These are phyloP conservation scores for Prunus padus DNA, from an alignment of 306 rosid species.

Conservation along the genomic window DNA sequence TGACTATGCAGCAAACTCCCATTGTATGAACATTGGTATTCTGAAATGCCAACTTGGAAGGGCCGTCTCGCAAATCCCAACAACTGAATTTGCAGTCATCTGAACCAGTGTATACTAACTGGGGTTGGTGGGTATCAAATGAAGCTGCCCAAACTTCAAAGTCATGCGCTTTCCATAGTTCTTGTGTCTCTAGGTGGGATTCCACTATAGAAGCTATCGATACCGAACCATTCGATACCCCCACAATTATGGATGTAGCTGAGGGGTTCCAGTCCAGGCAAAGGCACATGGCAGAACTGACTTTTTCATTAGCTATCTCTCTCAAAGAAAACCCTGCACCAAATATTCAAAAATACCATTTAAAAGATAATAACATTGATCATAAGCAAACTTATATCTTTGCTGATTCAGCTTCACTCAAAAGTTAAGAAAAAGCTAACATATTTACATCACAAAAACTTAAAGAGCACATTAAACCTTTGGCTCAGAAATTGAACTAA, in stretches of 20 bases:
- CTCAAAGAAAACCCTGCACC: conserved; percentile 49
- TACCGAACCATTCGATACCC: conserved; percentile 74
- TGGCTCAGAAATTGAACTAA: neutral
- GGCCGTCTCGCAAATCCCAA: conserved; percentile 78
- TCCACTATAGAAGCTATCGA: conserved; percentile 60
- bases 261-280: conserved; percentile 82
- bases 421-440: neutral
- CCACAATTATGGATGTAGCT: conserved; percentile 64
- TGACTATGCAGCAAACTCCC: conserved; percentile 84
- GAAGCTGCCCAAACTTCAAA: conserved; percentile 87
- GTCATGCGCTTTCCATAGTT: conserved; percentile 85
- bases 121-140: conserved; percentile 75
- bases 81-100: conserved; percentile 83
- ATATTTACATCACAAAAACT: neutral
- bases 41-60: conserved; percentile 65
- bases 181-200: conserved; percentile 53
- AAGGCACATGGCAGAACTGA: conserved; percentile 75
- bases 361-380: neutral
- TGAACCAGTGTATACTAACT: conserved; percentile 77
- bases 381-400: neutral
- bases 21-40: conserved; percentile 70
- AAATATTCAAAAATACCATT: conserved; percentile 17
- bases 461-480: neutral
- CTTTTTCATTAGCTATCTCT: conserved; percentile 49
- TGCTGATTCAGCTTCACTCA: neutral